Conservation (phyloP, 225 moss, liverwort and hornwort species). For the Bryum argenteum region DNA sequence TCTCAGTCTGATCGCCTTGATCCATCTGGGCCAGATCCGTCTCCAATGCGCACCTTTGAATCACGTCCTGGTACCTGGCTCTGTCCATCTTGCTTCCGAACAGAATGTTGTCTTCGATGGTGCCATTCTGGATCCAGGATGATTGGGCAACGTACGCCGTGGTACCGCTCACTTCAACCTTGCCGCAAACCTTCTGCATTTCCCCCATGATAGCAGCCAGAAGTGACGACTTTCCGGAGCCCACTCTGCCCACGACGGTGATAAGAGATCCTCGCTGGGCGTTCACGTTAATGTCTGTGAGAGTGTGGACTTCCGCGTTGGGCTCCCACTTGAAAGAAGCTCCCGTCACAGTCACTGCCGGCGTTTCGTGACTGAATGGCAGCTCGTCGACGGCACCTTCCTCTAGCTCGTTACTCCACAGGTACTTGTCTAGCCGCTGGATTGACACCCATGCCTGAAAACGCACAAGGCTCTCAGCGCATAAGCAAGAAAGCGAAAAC, state of each 20-base stretch:
- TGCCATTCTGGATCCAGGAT: slow-evolving; percentile 93
- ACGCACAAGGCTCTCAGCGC: slow-evolving; percentile 8
- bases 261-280: slow-evolving; percentile 59
- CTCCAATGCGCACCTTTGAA: slow-evolving; percentile 68
- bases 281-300: slow-evolving; percentile 55
- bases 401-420: slow-evolving; percentile 84
- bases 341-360: slow-evolving; percentile 55
- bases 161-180: slow-evolving; percentile 69
- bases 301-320: slow-evolving; percentile 40
- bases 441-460: slow-evolving; percentile 65
- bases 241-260: slow-evolving; percentile 87
- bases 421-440: slow-evolving; percentile 68
- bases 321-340: slow-evolving; percentile 82
- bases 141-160: slow-evolving; percentile 90
- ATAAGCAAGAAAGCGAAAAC: background rate
- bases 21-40: slow-evolving; percentile 80
- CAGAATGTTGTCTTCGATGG: slow-evolving; percentile 84
- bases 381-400: slow-evolving; percentile 48
- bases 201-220: slow-evolving; percentile 82
- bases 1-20: slow-evolving; percentile 84
- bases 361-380: slow-evolving; percentile 44
- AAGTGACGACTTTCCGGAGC: slow-evolving; percentile 85
- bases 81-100: slow-evolving; percentile 72
- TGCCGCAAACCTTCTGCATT: slow-evolving; percentile 71
- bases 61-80: slow-evolving; percentile 52